These are phyloP conservation scores for Trichosporon sp. DNA, from an alignment of 1,284 basidiomycete species.

Conservation along the genomic window DNA sequence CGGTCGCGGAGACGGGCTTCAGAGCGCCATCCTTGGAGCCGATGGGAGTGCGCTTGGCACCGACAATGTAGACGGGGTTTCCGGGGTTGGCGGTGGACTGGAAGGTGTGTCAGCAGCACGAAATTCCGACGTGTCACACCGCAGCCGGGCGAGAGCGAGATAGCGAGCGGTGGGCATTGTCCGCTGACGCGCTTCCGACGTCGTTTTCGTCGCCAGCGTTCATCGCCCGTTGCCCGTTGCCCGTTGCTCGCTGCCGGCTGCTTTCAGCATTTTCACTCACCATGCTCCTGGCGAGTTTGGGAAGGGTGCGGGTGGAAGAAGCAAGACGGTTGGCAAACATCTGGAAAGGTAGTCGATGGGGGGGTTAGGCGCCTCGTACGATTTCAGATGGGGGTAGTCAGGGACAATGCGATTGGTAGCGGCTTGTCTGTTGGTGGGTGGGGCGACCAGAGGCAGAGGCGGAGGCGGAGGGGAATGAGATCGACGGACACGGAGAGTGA, in stretches of 20 bases:
- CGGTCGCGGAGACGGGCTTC: slow-evolving; percentile 80
- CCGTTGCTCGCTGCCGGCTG: neutral
- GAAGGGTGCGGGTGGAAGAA: slow-evolving; percentile 13
- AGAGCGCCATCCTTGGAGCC: slow-evolving; percentile 87
- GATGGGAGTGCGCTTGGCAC: slow-evolving; percentile 89
- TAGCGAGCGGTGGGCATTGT: neutral
- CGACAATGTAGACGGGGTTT: slow-evolving; percentile 75
- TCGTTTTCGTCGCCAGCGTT: neutral
- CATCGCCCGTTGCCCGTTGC: neutral
- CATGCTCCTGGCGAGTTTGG: slow-evolving; percentile 19
- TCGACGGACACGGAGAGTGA: neutral
- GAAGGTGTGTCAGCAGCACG: neutral
- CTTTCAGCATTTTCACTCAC: slow-evolving; percentile 5
- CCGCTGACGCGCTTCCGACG: neutral
- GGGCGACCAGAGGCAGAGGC: too few species aligned
- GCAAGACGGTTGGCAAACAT: slow-evolving; percentile 17
- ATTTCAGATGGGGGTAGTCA: slow-evolving; percentile 7
- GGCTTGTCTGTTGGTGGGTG: too few species aligned
- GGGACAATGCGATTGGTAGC: slow-evolving; percentile 3
- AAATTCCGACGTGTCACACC: neutral
- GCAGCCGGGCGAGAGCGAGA: neutral
- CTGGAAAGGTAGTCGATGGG: neutral
- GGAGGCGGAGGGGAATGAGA: neutral
- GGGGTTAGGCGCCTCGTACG: slow-evolving; percentile 11
- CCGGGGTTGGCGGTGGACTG: slow-evolving; percentile 4